Base-by-base conservation (phyloP, 2,329 filamentous ascomycete genomes). In the Cladosporium halotolerans region DNA sequence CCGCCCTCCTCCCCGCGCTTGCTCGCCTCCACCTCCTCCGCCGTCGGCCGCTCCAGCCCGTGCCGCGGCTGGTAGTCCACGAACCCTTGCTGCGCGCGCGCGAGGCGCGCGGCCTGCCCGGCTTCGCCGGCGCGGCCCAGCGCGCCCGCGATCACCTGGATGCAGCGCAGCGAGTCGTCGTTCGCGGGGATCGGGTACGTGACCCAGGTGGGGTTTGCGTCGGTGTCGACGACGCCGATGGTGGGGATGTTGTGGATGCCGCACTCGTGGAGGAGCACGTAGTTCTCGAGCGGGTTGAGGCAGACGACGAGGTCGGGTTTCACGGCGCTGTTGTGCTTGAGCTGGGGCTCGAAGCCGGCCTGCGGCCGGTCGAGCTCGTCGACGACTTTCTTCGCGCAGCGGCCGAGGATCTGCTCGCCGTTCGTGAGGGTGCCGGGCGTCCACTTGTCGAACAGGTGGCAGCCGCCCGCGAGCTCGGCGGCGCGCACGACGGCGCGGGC, bases 101-200 rank as follows among this genome's bases (percentile, higher is more conserved):
- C 74, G 41, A 87, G 72, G 52, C 92, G 81, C 56, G 80, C 79
- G 62, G 76, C 71, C 66, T 90, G 84, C 36, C 93, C 93, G 49
- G 80, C 76, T 73, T 95, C 77, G 9, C 88, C 93, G 1, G 93
- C 93, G 49, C 86, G 81, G 39, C 91, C 92, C 36, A 99, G 78
- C 1, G 93, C 85, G 50, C 90, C 90, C 3, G 85, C 87, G 62
- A 99, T 88, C 56, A 96, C 79, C 62, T 86, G 82, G 46, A 90
- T 80, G 59, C 85, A 85, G 56, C 93, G 86, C 61, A 96, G 72
- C 81, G 90, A 95, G 77, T 99, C 93, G 67, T 99, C 93, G 70
- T 99, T 99, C 47, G 89, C 89, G 2, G 93, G 93, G 62, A 99
- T 96, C 11, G 88, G 88, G 68, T 99, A 99, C 3, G 93, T 97